Evolutionary conservation across 140 eudicot species (phyloP).

Genomic region (Oenanthe javanica): DNA sequence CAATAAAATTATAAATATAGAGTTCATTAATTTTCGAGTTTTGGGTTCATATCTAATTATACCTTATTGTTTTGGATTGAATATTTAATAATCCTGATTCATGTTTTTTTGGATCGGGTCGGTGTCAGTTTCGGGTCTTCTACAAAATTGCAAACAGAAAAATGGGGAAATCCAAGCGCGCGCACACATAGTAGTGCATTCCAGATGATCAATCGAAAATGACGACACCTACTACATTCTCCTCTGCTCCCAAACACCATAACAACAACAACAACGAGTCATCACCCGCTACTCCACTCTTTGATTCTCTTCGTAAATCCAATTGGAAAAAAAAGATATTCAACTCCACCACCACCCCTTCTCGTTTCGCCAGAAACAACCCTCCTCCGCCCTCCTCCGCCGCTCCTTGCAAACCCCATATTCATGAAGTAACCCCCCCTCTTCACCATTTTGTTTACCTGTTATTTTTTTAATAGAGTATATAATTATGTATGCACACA

Average conservation of each 20-base stretch:
- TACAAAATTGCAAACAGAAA: too few relatives aligned
- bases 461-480: not conserved
- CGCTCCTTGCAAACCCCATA: not conserved
- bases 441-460: not conserved
- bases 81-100: too few relatives aligned
- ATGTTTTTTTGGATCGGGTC: too few relatives aligned
- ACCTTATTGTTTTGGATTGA: too few relatives aligned
- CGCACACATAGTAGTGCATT: too few relatives aligned
- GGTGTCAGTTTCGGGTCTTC: too few relatives aligned
- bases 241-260: not conserved
- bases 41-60: too few relatives aligned
- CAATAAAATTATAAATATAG: too few relatives aligned
- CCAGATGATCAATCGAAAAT: not conserved
- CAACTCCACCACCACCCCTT: not conserved
- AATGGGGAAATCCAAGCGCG: too few relatives aligned
- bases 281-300: not conserved
- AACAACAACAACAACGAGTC: not conserved
- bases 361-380: not conserved
- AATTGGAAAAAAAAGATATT: not conserved
- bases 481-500: too few relatives aligned
- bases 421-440: not conserved
- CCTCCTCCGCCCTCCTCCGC: not conserved
- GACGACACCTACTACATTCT: not conserved
- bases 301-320: not conserved
- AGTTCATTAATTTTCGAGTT: too few relatives aligned